Evolutionary conservation across 352 stramenopile species (phyloP).

Genomic region (Globisporangium solare): DNA sequence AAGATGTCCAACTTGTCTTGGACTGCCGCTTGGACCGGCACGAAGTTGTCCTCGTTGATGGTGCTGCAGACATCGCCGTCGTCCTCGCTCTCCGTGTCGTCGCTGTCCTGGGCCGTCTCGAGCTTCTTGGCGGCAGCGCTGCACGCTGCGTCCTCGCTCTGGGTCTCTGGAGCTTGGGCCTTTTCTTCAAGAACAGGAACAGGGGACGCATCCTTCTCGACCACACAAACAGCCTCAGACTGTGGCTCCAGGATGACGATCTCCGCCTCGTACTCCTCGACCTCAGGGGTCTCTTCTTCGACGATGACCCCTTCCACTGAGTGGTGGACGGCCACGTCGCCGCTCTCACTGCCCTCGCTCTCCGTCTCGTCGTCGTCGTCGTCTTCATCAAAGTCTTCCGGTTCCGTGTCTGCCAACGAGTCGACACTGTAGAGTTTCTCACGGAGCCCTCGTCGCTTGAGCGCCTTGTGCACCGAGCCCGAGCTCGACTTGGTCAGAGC

Average conservation of each 20-base stretch:
- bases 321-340: not conserved
- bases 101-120: slow-evolving; percentile 1
- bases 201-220: not conserved
- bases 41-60: slow-evolving; percentile 2
- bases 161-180: not conserved
- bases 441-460: slow-evolving; percentile 12
- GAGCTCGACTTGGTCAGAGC: not conserved
- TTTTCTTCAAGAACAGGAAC: not conserved
- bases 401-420: slow-evolving; percentile 34
- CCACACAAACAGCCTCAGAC: not conserved
- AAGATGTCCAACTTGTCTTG: slow-evolving; percentile 11
- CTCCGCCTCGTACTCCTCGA: not conserved
- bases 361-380: slow-evolving; percentile 27
- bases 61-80: slow-evolving; percentile 7
- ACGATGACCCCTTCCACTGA: not conserved
- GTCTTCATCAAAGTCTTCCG: slow-evolving; percentile 23
- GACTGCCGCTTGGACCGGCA: not conserved
- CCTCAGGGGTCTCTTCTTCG: not conserved
- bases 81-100: slow-evolving; percentile 16
- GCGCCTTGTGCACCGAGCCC: not conserved
- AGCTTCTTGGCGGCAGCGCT: not conserved
- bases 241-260: not conserved
- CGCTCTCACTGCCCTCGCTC: slow-evolving; percentile 24
- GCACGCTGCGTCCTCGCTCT: not conserved
- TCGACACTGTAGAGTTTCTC: slow-evolving; percentile 26